These are phyloP conservation scores for Microstegium vimineum DNA, from an alignment of 176 grass and related monocot species.

Conservation along the genomic window DNA sequence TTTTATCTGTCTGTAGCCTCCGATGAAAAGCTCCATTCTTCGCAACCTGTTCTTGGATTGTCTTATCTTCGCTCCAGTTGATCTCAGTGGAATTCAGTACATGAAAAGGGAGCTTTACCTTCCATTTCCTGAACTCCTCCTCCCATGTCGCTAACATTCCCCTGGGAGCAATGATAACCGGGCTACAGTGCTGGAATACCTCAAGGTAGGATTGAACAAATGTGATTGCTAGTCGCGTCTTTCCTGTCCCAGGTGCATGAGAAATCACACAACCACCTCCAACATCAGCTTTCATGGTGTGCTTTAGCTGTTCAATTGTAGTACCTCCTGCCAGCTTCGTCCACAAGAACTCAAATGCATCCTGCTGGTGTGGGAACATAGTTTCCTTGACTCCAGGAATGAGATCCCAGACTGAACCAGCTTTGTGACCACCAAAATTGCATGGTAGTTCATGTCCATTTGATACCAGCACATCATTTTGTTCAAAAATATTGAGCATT, in stretches of 20 bases:
- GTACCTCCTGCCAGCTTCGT: conserved; percentile 57
- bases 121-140: conserved; percentile 75
- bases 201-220: conserved; percentile 81
- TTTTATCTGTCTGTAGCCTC: conserved; percentile 7
- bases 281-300: not conserved
- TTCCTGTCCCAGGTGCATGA: conserved; percentile 90
- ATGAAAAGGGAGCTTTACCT: conserved; percentile 65
- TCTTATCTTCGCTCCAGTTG: conserved; percentile 42
- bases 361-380: conserved; percentile 71
- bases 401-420: conserved; percentile 67
- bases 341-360: conserved; percentile 93
- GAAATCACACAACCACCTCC: conserved; percentile 87
- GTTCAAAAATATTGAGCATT: conserved; percentile 21
- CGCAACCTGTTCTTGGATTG: not conserved
- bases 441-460: conserved; percentile 9
- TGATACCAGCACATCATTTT: conserved; percentile 30
- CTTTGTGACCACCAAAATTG: conserved; percentile 8
- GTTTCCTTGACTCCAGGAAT: conserved; percentile 48
- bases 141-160: conserved; percentile 68
- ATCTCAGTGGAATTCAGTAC: conserved; percentile 55
- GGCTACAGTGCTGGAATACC: conserved; percentile 50
- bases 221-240: conserved; percentile 68
- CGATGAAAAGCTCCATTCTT: conserved; percentile 21
- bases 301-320: conserved; percentile 43
- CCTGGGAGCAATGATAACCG: conserved; percentile 71